These are phyloP conservation scores for Larix kaempferi DNA, from an alignment of 75 land plant species.

Conservation along the genomic window DNA sequence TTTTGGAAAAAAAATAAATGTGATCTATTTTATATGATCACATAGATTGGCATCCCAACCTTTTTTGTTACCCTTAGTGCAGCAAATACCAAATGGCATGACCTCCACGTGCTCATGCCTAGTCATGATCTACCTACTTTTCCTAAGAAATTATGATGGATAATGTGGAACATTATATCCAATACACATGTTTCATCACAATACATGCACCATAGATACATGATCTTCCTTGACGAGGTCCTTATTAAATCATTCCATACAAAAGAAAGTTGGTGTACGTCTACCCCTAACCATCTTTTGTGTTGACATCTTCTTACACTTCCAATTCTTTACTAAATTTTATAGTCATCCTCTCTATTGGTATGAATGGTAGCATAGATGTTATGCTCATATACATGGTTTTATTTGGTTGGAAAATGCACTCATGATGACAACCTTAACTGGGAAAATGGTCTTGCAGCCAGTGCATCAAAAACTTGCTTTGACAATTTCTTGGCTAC, in stretches of 20 bases:
- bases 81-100: no score
- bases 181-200: background rate
- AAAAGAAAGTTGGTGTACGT: background rate
- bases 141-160: no score
- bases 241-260: background rate
- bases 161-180: no score
- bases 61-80: no score
- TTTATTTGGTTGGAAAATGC: background rate
- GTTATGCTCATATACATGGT: background rate
- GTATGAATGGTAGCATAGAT: background rate
- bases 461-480: accelerated
- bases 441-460: accelerated
- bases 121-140: no score
- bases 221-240: background rate
- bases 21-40: no score
- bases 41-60: no score
- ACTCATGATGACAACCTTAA: no score
- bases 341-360: background rate
- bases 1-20: no score
- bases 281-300: background rate
- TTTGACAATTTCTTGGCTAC: no score
- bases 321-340: background rate
- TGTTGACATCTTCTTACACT: no score
- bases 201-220: background rate
- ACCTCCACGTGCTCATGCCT: no score